A percentile compares a stretch with the other conserved stretches of the same genome.
phyloP scores from a whole-genome alignment of 192 early-diverging fungal genomes.

The Gigaspora rosea region DNA sequence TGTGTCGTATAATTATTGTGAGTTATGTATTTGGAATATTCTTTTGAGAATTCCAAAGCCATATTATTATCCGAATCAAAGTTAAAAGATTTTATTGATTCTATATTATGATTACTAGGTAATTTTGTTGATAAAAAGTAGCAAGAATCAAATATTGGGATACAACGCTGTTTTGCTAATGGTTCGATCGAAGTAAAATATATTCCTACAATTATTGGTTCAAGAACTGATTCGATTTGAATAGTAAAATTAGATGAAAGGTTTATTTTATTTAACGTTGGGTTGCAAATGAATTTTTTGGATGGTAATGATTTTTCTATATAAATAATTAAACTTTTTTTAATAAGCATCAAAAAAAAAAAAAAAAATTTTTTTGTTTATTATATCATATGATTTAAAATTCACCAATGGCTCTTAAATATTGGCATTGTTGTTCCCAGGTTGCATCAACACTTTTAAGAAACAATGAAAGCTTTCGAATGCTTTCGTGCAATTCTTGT shows the following conservation, averaged over 20 bases:
- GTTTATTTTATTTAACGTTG: not conserved
- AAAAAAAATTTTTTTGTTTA: too few relatives aligned
- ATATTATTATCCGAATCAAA: not conserved
- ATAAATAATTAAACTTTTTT: not conserved
- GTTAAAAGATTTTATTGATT: not conserved
- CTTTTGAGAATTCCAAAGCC: constrained; percentile 6
- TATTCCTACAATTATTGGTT: constrained; percentile 33
- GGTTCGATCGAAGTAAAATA: constrained; percentile 42
- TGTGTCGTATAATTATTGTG: not conserved
- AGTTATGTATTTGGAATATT: constrained; percentile 30
- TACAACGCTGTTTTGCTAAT: constrained; percentile 38
- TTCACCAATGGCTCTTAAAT: constrained; percentile 39
- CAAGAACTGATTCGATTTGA: constrained; percentile 34
- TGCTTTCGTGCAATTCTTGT: not conserved
- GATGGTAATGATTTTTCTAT: not conserved
- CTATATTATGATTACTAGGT: not conserved
- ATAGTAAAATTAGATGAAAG: constrained; percentile 12
- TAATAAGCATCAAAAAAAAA: not conserved
- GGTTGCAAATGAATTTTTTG: not conserved
- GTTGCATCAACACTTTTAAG: constrained; percentile 12
- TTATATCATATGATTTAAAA: not conserved
- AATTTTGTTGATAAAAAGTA: not conserved
- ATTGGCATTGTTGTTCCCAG: constrained; percentile 39
- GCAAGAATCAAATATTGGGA: constrained; percentile 35
- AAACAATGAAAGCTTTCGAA: constrained; percentile 27